phyloP scores from a whole-genome alignment of 768 basidiomycete species.

The Termitomyces sp. region DNA sequence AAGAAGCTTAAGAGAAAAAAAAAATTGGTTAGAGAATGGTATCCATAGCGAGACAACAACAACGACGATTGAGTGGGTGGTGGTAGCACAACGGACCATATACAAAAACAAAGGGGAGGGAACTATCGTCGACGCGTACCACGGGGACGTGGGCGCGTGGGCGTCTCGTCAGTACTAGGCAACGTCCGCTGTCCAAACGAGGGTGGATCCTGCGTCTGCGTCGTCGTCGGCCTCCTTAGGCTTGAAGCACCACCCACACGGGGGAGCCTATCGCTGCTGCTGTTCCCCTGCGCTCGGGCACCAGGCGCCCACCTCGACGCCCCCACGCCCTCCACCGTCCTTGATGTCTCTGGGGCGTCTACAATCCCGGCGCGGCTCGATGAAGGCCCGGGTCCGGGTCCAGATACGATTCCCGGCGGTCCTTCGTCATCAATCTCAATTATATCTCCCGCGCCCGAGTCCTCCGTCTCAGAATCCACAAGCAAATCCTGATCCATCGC shows the following conservation, averaged over 20 bases:
- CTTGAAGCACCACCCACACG: neutral
- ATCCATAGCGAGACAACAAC: neutral
- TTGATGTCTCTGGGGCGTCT: slow-evolving; percentile 12
- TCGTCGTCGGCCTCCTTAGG: slow-evolving; percentile 19
- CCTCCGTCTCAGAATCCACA: slow-evolving; percentile 42
- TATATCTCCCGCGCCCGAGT: slow-evolving; percentile 24
- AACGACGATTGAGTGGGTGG: too few species aligned
- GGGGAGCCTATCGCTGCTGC: neutral
- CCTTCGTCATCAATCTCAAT: slow-evolving; percentile 25
- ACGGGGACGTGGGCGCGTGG: slow-evolving; percentile 59
- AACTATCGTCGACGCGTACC: slow-evolving; percentile 41
- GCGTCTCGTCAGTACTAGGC: slow-evolving; percentile 46
- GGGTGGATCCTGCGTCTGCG: slow-evolving; percentile 3
- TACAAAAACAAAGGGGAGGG: neutral
- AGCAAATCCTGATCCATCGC: slow-evolving; percentile 75
- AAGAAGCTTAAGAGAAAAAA: neutral
- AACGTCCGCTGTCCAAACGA: slow-evolving; percentile 33
- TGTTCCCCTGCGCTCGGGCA: slow-evolving; percentile 15
- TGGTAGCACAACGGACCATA: neutral
- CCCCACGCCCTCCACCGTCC: slow-evolving; percentile 24
- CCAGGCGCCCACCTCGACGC: slow-evolving; percentile 33
- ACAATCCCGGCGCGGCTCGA: slow-evolving; percentile 2
- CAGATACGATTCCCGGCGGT: slow-evolving; percentile 19
- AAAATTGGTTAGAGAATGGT: neutral
- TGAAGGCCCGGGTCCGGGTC: neutral